Evolutionary conservation across 2,329 filamentous ascomycete genomes (phyloP), one percentile per base, ranked within the genome.

Genomic region (Arthrinium puccinioides): DNA sequence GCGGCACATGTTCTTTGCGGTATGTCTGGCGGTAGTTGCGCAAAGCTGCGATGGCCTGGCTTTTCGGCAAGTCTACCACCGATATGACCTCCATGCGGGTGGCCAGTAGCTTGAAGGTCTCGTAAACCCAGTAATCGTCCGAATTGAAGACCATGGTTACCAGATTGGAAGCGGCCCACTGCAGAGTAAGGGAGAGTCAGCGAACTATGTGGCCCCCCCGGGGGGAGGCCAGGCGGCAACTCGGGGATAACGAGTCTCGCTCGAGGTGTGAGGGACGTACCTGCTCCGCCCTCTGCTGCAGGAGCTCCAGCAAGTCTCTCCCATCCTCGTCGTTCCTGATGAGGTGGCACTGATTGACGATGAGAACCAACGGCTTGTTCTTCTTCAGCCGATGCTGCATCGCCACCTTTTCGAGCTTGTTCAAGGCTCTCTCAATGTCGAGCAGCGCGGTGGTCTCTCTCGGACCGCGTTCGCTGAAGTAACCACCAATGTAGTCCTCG

Each of bases 91-190:
- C 89, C 87, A 98, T 94, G 31, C 92, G 79, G 2, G 89, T 95
- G 4, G 88, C 87, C 41, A 95, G 82, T 57, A 87, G 82, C 68
- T 96, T 96, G 36, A 98, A 67, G 11, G 89, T 77, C 60, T 98
- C 92, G 53, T 96, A 97, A 1, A 98, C 85, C 92, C 92, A 98
- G 63, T 95, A 98, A 57, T 97, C 92, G 60, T 98, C 92, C 37
- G 82, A 89, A 62, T 96, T 97, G 65, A 98, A 88, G 23, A 98
- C 81, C 70, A 87, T 76, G 1, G 92, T 97, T 21, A 94, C 86
- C 8, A 98, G 73, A 46, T 87, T 90, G 15, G 85, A 79, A 2
- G 90, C 92, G 2, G 92, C 90, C 92, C 92, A 98, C 59, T 92
- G 26, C 15, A 36, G n/a, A 9, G 9, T n/a, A n/a, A n/a, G n/a